Evolutionary conservation across 169 alveolate species (phyloP), one percentile per base, ranked within the genome.

Genomic region (Cryptosporidium ryanae): DNA sequence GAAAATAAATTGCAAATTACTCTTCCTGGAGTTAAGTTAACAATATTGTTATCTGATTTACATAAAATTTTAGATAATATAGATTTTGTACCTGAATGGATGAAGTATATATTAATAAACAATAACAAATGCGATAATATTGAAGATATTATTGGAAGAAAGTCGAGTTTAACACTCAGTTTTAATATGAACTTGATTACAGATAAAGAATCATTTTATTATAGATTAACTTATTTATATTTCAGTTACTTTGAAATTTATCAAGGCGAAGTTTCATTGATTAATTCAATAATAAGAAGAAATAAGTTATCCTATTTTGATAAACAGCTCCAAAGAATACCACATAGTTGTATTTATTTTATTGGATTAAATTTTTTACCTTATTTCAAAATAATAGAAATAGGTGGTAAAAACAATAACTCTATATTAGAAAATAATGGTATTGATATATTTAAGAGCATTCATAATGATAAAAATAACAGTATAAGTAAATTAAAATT

Each of bases 11-110:
- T 76, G n/a, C 65, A 76, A 5, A 63, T 76, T 21, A 4, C 1
- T 55, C 38, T 76, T n/a, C 87, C 87, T 12, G 34, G 46, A 5
- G 64, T 50, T 21, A 55, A 70, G 63, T 7, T 55, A 21, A 34
- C 61, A 5, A n/a, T 76, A n/a, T 13, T 76, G 1, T 25, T 76
- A 46, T 57, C 71, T 5, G 71, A 55, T 32, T 13, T 59, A 17
- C 21, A 46, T 23, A 21, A 31, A 0, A 57, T 76, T 17, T 55
- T 38, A 10, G 38, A 54, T 21, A 76, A 76, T 55, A 48, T 34
- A n/a, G 27, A 27, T 44, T 23, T 70, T 49, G 38, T 76, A n/a
- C 87, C 87, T 34, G 71, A 61, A 43, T 76, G 87, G 87, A 76
- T 76, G 71, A 76, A 65, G 0, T 27, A 67, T 23, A 38, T 76